A percentile compares a stretch with the other conserved stretches of the same genome.
Conservation (phyloP, 1,284 basidiomycete genomes). For the Ustilago lituana region DNA sequence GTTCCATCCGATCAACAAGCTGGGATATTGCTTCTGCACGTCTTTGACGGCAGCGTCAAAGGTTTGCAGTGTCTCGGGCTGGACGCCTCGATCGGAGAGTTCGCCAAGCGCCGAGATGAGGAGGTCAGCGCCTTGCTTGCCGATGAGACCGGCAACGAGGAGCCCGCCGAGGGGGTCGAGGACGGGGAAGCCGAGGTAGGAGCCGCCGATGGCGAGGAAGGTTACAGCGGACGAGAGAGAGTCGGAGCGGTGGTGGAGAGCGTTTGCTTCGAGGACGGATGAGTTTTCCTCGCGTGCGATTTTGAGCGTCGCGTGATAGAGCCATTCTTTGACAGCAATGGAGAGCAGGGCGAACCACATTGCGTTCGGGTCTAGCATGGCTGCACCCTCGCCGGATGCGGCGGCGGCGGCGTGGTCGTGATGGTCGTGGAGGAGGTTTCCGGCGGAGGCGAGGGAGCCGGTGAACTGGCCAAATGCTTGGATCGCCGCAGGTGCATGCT, state of each 20-base stretch:
- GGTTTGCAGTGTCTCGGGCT: constrained; percentile 72
- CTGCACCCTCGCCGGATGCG: constrained; percentile 37
- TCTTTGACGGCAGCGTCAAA: constrained; percentile 71
- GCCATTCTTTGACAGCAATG: constrained; percentile 87
- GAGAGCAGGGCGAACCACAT: constrained; percentile 91
- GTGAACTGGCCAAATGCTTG: constrained; percentile 73
- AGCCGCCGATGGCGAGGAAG: constrained; percentile 71
- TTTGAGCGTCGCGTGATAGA: constrained; percentile 74
- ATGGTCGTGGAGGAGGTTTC: constrained; percentile 73
- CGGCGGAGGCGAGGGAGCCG: constrained; percentile 70
- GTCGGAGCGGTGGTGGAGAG: constrained; percentile 89
- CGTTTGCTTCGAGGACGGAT: constrained; percentile 77
- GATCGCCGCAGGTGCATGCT: constrained; percentile 73
- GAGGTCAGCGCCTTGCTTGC: constrained; percentile 81
- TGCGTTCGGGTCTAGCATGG: constrained; percentile 86
- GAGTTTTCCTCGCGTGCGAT: constrained; percentile 90
- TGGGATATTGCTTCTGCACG: constrained; percentile 18
- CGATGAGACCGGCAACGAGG: constrained; percentile 86
- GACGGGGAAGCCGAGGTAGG: constrained; percentile 82
- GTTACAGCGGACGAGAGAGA: constrained; percentile 56
- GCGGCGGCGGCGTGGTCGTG: constrained; percentile 67
- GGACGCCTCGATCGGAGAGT: constrained; percentile 84
- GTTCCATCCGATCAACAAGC: constrained; percentile 51
- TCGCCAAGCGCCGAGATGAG: constrained; percentile 80
- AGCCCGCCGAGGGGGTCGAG: constrained; percentile 94